Percentiles rank a stretch among this genome's conserved stretches.
phyloP scores from a whole-genome alignment of 1,284 basidiomycete genomes.

The Sutorius eximius region DNA sequence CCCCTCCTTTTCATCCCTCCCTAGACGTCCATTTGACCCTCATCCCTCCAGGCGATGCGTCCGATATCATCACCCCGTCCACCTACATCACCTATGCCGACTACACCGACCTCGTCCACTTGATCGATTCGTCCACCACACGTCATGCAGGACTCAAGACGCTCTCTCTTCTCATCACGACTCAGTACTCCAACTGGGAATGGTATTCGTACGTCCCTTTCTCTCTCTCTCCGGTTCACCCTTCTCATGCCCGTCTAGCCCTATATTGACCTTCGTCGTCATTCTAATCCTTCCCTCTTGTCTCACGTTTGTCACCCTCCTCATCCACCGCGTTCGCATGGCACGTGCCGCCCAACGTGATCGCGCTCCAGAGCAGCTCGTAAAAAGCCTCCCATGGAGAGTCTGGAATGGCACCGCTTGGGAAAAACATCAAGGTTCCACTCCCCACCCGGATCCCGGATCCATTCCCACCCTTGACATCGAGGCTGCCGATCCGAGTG shows the following conservation, averaged over 20 bases:
- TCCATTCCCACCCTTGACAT: constrained; percentile 34
- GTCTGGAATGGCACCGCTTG: constrained; percentile 77
- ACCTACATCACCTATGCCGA: constrained; percentile 76
- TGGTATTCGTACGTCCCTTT: constrained; percentile 73
- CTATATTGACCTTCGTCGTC: constrained; percentile 76
- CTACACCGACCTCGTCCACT: constrained; percentile 55
- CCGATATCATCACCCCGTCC: constrained; percentile 68
- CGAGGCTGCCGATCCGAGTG: constrained; percentile 37
- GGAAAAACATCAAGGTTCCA: constrained; percentile 66
- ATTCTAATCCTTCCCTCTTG: constrained; percentile 80
- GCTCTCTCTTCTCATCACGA: constrained; percentile 72
- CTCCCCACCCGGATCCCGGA: constrained; percentile 36
- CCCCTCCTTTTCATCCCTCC: constrained; percentile 21
- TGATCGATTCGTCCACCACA: constrained; percentile 71
- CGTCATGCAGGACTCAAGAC: constrained; percentile 72
- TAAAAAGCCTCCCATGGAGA: constrained; percentile 73
- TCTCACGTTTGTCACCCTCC: constrained; percentile 77
- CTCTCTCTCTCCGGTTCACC: constrained; percentile 10
- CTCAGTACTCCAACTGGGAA: constrained; percentile 78
- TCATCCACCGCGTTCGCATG: constrained; percentile 76
- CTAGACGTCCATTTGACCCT: background rate
- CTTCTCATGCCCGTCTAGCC: constrained; percentile 43
- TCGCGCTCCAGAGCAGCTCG: constrained; percentile 76
- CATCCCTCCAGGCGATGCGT: constrained; percentile 59
- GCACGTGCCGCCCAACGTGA: constrained; percentile 76